phyloP scores from a whole-genome alignment of 257 asterid genomes.

The Fraxinus americana region DNA sequence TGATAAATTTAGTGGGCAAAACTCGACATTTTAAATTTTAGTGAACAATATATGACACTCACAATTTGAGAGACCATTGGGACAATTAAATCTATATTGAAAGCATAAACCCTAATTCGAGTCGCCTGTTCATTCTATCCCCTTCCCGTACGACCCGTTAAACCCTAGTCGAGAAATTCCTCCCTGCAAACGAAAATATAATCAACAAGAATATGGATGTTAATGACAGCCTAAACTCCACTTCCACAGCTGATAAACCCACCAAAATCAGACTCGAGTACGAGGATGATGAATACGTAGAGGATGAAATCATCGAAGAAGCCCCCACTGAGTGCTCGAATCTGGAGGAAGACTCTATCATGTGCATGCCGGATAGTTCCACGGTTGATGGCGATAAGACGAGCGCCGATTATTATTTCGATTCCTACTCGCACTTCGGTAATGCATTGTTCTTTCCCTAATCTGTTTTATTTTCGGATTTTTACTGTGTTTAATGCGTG shows the following conservation, averaged over 20 bases:
- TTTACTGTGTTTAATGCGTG: background rate
- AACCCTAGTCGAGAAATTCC: constrained; percentile 13
- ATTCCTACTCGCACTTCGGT: constrained; percentile 97
- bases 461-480: background rate
- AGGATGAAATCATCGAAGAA: constrained; percentile 48
- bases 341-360: constrained; percentile 65
- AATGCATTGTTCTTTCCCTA: constrained; percentile 5
- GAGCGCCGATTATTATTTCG: constrained; percentile 96
- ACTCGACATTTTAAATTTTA: too few relatives aligned
- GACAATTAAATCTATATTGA: too few relatives aligned
- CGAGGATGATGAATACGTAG: constrained; percentile 25
- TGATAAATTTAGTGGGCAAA: too few relatives aligned
- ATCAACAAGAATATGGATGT: constrained; percentile 10
- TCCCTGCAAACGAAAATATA: background rate
- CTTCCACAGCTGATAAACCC: background rate
- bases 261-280: constrained; percentile 35
- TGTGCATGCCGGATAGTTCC: constrained; percentile 62
- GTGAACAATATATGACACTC: too few relatives aligned
- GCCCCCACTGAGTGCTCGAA: constrained; percentile 59
- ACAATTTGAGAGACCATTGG: too few relatives aligned
- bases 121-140: background rate
- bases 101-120: constrained; percentile 10
- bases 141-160: background rate
- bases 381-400: constrained; percentile 59
- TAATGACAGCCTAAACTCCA: background rate